Percentiles rank a stretch among this genome's conserved stretches.
Evolutionary conservation across 768 basidiomycete species (phyloP).

Genomic region (Suillus americanus): DNA sequence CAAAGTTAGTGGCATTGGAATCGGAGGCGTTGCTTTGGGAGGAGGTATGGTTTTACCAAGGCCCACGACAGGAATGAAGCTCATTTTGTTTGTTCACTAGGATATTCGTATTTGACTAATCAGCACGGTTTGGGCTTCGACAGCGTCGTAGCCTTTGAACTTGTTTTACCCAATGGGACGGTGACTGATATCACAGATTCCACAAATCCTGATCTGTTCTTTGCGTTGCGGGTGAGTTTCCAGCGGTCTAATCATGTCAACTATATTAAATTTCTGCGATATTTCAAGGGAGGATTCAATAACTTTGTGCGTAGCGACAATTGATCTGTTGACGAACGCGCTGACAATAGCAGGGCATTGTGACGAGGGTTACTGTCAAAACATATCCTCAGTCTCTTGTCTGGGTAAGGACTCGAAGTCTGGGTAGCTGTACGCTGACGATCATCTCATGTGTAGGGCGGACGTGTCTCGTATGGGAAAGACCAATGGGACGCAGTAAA

Average conservation of each 20-base stretch:
- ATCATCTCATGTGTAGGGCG: constrained; percentile 40
- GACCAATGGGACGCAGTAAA: constrained; percentile 4
- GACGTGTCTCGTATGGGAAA: constrained; percentile 34
- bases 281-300: constrained; percentile 57
- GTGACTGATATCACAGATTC: constrained; percentile 36
- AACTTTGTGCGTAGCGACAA: constrained; percentile 45
- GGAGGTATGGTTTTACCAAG: constrained; percentile 39
- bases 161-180: constrained; percentile 58
- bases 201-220: constrained; percentile 42
- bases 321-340: constrained; percentile 11
- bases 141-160: constrained; percentile 52
- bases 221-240: constrained; percentile 40
- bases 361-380: constrained; percentile 56
- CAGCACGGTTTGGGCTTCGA: constrained; percentile 59
- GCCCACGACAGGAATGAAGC: not conserved
- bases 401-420: constrained; percentile 50
- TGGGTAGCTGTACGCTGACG: constrained; percentile 43
- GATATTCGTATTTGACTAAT: constrained; percentile 67
- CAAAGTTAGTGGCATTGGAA: constrained; percentile 57
- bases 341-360: constrained; percentile 51
- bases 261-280: not conserved
- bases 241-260: not conserved
- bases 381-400: constrained; percentile 52
- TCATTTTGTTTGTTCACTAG: constrained; percentile 43
- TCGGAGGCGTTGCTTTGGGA: constrained; percentile 58